phyloP scores from a whole-genome alignment of 805 yeast species.

The Hagleromyces aurorensis region DNA sequence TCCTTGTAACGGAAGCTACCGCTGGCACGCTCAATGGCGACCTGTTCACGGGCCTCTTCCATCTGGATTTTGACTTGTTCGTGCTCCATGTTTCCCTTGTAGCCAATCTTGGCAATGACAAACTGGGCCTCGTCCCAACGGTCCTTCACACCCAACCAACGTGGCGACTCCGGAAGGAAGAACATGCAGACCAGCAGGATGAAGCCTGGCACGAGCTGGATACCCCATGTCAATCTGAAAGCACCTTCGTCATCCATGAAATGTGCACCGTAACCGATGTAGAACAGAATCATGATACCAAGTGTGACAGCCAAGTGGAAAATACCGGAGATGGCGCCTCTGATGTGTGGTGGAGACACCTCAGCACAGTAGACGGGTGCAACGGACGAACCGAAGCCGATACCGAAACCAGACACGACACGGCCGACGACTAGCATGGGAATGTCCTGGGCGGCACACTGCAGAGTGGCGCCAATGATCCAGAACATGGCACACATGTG shows the following conservation, averaged over 20 bases:
- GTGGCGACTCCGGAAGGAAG: slow-evolving; percentile 58
- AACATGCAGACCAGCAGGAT: slow-evolving; percentile 34
- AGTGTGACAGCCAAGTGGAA: slow-evolving; percentile 65
- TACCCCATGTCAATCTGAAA: slow-evolving; percentile 74
- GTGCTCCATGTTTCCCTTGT: slow-evolving; percentile 26
- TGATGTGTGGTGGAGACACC: slow-evolving; percentile 52
- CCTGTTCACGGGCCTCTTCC: slow-evolving; percentile 29
- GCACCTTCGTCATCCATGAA: slow-evolving; percentile 42
- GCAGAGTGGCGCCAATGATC: slow-evolving; percentile 52
- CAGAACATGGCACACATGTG: slow-evolving; percentile 46
- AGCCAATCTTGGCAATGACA: slow-evolving; percentile 34
- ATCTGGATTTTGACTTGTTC: slow-evolving; percentile 13
- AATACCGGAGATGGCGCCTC: slow-evolving; percentile 61
- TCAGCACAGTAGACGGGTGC: slow-evolving; percentile 80
- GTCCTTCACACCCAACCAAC: slow-evolving; percentile 55
- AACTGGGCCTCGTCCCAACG: slow-evolving; percentile 44
- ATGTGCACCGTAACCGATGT: slow-evolving; percentile 65
- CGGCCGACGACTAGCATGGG: slow-evolving; percentile 61
- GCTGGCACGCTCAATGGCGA: slow-evolving; percentile 20
- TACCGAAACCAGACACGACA: slow-evolving; percentile 53
- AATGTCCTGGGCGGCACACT: slow-evolving; percentile 37
- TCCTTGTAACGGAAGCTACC: slow-evolving; percentile 36
- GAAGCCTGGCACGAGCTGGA: slow-evolving; percentile 54
- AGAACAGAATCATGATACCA: slow-evolving; percentile 69
- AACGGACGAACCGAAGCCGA: slow-evolving; percentile 70